Evolutionary conservation across 768 basidiomycete genomes (phyloP).

Genomic region (Paxillus rubicundulus): DNA sequence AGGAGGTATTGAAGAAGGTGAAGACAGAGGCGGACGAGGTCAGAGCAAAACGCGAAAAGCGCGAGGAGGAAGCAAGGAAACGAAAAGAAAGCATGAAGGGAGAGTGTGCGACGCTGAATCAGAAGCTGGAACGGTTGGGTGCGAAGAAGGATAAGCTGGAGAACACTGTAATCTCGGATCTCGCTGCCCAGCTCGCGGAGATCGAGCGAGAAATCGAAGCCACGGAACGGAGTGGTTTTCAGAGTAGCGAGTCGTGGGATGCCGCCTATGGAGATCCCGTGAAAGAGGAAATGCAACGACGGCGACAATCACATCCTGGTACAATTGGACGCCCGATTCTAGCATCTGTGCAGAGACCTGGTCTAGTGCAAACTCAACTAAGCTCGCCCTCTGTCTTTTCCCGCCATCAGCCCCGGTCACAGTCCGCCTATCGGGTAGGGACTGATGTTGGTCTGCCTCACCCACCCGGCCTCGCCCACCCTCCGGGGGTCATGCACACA

Average conservation of each 20-base stretch:
- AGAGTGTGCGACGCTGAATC: constrained; percentile 55
- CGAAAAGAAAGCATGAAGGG: constrained; percentile 51
- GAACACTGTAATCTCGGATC: constrained; percentile 51
- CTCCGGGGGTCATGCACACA: constrained; percentile 9
- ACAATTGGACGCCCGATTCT: constrained; percentile 23
- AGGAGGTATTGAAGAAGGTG: constrained; percentile 41
- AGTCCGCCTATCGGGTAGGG: constrained; percentile 21
- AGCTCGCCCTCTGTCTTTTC: constrained; percentile 28
- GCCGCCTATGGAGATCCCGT: constrained; percentile 11
- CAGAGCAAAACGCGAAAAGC: constrained; percentile 44
- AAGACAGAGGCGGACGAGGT: constrained; percentile 44
- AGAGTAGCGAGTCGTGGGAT: constrained; percentile 17
- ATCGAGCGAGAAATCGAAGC: constrained; percentile 59
- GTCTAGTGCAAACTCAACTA: constrained; percentile 8
- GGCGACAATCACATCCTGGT: constrained; percentile 28
- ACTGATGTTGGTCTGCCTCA: constrained; percentile 13
- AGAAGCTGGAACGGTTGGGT: constrained; percentile 65
- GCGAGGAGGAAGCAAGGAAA: constrained; percentile 51
- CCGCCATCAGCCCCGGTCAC: constrained; percentile 28
- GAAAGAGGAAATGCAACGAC: constrained; percentile 20
- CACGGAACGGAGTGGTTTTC: constrained; percentile 27
- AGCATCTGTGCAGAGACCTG: constrained; percentile 7
- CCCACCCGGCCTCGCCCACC: constrained; percentile 16
- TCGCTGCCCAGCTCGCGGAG: constrained; percentile 64
- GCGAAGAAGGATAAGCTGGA: constrained; percentile 69